phyloP scores from a whole-genome alignment of 129 eudicot genomes.

The sunflower (Helianthus annuus) region DNA sequence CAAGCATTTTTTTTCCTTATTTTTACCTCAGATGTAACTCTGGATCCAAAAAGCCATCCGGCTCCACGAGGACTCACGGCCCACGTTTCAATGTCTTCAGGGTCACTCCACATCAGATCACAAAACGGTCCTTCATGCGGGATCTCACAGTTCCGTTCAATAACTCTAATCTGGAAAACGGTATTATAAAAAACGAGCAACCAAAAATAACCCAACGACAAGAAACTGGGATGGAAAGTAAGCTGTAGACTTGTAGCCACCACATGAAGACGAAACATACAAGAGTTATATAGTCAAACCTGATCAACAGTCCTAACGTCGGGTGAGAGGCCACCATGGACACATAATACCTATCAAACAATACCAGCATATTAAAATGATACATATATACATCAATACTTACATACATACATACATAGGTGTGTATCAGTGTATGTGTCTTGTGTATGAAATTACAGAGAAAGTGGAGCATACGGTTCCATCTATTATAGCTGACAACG shows the following conservation, averaged over 20 bases:
- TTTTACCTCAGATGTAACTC: conserved; percentile 92
- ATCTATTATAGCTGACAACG: conserved; percentile 95
- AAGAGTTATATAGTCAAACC: conserved; percentile 45
- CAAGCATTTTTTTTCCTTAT: background rate
- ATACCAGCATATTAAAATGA: background rate
- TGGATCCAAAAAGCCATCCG: conserved; percentile 99
- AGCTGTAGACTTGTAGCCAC: conserved; percentile 6
- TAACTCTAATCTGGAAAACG: conserved; percentile 71
- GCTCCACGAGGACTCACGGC: conserved; percentile 99
- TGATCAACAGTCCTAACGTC: conserved; percentile 93
- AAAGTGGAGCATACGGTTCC: conserved; percentile 65
- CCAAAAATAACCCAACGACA: background rate
- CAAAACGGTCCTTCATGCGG: conserved; percentile 99
- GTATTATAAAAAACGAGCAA: conserved; percentile 15
- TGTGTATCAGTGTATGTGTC: background rate
- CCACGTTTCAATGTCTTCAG: conserved; percentile 99
- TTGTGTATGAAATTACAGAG: background rate
- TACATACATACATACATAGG: too few relatives aligned
- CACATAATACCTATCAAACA: conserved; percentile 78
- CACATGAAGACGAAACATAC: conserved; percentile 18
- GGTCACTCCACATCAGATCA: conserved; percentile 99
- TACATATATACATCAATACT: background rate
- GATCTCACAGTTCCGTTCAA: conserved; percentile 95
- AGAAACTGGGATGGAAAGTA: conserved; percentile 1
- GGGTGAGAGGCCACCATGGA: conserved; percentile 99